Base-by-base conservation (phyloP, 2,329 filamentous ascomycete genomes). In the Diplodia sapinea region DNA sequence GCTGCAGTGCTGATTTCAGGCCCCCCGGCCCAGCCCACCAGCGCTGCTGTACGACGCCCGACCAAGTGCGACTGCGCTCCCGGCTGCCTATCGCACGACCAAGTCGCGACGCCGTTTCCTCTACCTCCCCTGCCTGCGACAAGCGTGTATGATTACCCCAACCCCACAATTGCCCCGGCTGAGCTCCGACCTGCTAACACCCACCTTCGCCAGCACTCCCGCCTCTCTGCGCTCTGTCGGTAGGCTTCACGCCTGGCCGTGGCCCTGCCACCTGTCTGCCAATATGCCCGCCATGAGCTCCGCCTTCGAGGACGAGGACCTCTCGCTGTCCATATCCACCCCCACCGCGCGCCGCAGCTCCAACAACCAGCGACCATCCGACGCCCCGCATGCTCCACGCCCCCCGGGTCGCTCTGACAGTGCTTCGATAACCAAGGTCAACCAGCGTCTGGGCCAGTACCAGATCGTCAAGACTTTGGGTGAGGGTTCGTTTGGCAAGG, bases 401-500 rank as follows among this genome's bases (percentile, higher is more conserved):
- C 47, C 54, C 5, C 36, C 52, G 20, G 57, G 61, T 13, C 56
- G 49, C 51, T 29, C 67, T 13, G 67, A 68, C 43, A 65, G 51
- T 33, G 67, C 61, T 33, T 59, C 67, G n/a, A 57, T 65, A 17
- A 61, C 57, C 82, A 89, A 86, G 82, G 87, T 89, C 71, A 92
- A 91, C 82, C 91, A 94, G 82, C 89, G 94, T 72, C 89, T 98
- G 75, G 93, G 93, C 72, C 92, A 94, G 80, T 99, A 99, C 83
- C 91, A 91, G 74, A 90, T 97, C 68, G 85, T 97, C 73, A 90
- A 89, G 78, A 97, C 94, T 17, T 86, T 99, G 15, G 95, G 95
- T 67, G 95, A 99, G 82, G 95, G 95, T 56, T 97, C 94, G 2
- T 99, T 99, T 79, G 95, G 95, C 74, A 99, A 99, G 83, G 95